Base-by-base conservation (phyloP, 1,139 yeast species). In the Suhomyces wounanorum region DNA sequence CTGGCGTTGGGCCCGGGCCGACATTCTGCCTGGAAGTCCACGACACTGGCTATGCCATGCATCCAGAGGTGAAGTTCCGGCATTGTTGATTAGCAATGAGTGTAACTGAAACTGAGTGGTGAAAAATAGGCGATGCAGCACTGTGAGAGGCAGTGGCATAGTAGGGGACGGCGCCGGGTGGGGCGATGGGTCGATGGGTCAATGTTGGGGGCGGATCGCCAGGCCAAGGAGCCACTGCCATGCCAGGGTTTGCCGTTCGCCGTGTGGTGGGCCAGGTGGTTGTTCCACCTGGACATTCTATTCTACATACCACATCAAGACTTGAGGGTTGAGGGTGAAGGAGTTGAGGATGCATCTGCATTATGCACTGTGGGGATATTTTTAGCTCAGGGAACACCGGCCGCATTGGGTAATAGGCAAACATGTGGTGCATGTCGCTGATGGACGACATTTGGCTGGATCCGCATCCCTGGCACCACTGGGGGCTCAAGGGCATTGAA, bases 391-490 rank as follows among this genome's bases (percentile, higher is more conserved):
- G n/a, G 33, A 11, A 9, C 33, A 6, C 33, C 8, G n/a, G 11
- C 46, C 35, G 26, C 11, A 35, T 36, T 16, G n/a, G 46, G 46
- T 11, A 43, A 43, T 37, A 3, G 13, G 13, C 41, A 43, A 43
- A 43, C 41, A 43, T 17, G 41, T 31, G 35, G 18, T 39, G 42
- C 42, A 35, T 43, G 40, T 35, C 41, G 46, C n/a, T 9, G 46
- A 43, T 43, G 28, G 17, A 40, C 46, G 46, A 43, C 46, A 43
- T 43, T 43, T 36, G 25, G 16, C 11, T 30, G 33, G 6, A 21
- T 21, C 23, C 30, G n/a, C n/a, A 33, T 33, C 37, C 37, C 37
- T 33, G 18, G 35, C n/a, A 28, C 18, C 14, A 9, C 2, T 30
- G 8, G 33, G 13, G 14, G 33, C 33, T 11, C n/a, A 13, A 11